A percentile compares a stretch with the other conserved stretches of the same genome.
Conservation (phyloP, 768 basidiomycete species). For the Mycena galopus region DNA sequence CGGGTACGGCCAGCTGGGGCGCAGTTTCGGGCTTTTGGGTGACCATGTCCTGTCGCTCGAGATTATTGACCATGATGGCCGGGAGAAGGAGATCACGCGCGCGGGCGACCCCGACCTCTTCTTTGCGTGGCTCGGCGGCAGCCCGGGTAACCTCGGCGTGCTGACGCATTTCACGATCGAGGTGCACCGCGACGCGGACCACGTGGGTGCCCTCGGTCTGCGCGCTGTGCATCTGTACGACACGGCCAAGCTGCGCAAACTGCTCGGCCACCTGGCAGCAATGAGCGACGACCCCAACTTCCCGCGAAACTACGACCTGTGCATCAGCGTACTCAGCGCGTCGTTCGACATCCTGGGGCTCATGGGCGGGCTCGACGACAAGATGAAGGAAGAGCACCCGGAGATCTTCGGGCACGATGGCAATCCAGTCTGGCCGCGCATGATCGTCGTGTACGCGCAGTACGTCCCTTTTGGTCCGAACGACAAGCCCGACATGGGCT, state of each 20-base stretch:
- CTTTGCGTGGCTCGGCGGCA: slow-evolving; percentile 33
- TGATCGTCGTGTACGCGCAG: slow-evolving; percentile 33
- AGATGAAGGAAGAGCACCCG: slow-evolving; percentile 30
- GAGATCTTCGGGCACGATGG: slow-evolving; percentile 26
- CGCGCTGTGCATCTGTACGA: slow-evolving; percentile 26
- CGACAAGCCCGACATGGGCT: slow-evolving; percentile 29
- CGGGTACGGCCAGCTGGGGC: slow-evolving; percentile 32
- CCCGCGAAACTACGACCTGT: slow-evolving; percentile 34
- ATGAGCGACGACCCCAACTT: slow-evolving; percentile 29
- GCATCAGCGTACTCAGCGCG: slow-evolving; percentile 31
- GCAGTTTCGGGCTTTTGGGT: slow-evolving; percentile 29
- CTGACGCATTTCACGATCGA: slow-evolving; percentile 26
- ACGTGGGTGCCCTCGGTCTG: slow-evolving; percentile 22
- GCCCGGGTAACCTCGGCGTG: slow-evolving; percentile 33
- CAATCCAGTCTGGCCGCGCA: slow-evolving; percentile 23
- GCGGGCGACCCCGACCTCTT: slow-evolving; percentile 26
- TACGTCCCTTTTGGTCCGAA: slow-evolving; percentile 27
- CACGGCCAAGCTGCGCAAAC: slow-evolving; percentile 18
- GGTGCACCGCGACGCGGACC: slow-evolving; percentile 29
- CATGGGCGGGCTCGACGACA: slow-evolving; percentile 25
- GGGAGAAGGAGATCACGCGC: slow-evolving; percentile 27
- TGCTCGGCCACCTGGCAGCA: slow-evolving; percentile 24
- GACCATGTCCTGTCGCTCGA: slow-evolving; percentile 28
- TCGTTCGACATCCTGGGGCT: slow-evolving; percentile 26
- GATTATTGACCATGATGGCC: slow-evolving; percentile 26